Conservation (phyloP, 148 eudicot species). For the Rhododendron molle region DNA sequence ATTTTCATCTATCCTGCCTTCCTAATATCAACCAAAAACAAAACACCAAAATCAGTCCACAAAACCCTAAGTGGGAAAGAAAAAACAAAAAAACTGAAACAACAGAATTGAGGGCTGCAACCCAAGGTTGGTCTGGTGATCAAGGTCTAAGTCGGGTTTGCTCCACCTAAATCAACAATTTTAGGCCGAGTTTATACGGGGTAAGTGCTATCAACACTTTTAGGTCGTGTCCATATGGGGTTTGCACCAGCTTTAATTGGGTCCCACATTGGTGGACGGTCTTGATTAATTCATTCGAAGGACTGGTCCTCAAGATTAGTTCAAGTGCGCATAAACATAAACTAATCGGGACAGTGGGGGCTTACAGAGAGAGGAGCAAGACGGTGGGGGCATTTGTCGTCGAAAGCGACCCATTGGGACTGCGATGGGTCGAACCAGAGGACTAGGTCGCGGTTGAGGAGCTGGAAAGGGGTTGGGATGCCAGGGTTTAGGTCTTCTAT, state of each 20-base stretch:
- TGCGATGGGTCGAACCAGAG: slow-evolving; percentile 62
- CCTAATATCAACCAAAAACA: slow-evolving; percentile 35
- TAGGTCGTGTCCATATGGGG: too few relatives aligned
- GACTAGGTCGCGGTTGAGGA: slow-evolving; percentile 79
- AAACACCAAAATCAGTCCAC: slow-evolving; percentile 5
- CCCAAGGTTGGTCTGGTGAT: not conserved
- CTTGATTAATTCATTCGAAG: too few relatives aligned
- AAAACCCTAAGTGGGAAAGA: not conserved
- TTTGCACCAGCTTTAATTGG: too few relatives aligned
- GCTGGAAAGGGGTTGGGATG: slow-evolving; percentile 77
- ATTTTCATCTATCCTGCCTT: slow-evolving; percentile 95
- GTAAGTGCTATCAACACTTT: too few relatives aligned
- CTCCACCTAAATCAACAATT: too few relatives aligned
- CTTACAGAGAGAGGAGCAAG: slow-evolving; percentile 90
- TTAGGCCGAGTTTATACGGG: too few relatives aligned
- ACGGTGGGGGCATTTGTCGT: slow-evolving; percentile 94
- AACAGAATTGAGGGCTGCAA: not conserved
- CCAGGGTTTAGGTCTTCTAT: slow-evolving; percentile 67
- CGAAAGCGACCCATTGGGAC: slow-evolving; percentile 75
- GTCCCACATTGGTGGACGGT: too few relatives aligned
- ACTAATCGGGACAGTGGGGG: not conserved
- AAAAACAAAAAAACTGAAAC: not conserved
- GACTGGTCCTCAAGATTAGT: not conserved
- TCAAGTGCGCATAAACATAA: too few relatives aligned
- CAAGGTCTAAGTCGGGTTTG: not conserved